phyloP scores from a whole-genome alignment of 352 stramenopile genomes.

The Blastocystis sp. region DNA sequence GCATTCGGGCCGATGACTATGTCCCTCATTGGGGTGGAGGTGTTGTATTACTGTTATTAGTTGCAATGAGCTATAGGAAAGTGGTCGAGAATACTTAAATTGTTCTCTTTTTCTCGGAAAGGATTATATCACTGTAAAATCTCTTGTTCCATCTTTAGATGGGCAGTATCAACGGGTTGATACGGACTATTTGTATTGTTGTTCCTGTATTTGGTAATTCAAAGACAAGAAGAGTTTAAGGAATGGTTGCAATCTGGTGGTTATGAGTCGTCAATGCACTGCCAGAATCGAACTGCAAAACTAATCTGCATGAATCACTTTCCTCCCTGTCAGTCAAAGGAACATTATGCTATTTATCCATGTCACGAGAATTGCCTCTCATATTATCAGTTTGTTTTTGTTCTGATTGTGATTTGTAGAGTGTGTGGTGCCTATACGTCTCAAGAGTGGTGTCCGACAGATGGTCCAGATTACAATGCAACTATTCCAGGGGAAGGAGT shows the following conservation, averaged over 20 bases:
- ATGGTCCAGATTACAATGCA: slow-evolving; percentile 24
- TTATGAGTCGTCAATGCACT: neutral
- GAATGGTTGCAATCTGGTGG: slow-evolving; percentile 6
- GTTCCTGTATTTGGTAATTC: neutral
- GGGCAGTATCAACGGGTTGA: slow-evolving; percentile 11
- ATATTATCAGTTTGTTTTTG: neutral
- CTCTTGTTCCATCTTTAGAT: neutral
- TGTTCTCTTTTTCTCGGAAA: slow-evolving; percentile 36
- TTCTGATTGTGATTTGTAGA: neutral
- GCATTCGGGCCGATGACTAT: slow-evolving; percentile 4
- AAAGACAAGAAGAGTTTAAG: slow-evolving; percentile 18
- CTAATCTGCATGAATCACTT: slow-evolving; percentile 45
- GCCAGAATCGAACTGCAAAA: slow-evolving; percentile 26
- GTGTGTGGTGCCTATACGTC: neutral
- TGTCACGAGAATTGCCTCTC: slow-evolving; percentile 35
- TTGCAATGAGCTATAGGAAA: neutral
- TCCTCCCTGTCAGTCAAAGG: neutral
- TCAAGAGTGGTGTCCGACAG: neutral
- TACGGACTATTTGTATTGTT: slow-evolving; percentile 26
- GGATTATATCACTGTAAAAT: slow-evolving; percentile 39
- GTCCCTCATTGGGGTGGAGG: slow-evolving; percentile 43
- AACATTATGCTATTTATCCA: slow-evolving; percentile 54
- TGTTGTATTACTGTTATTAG: neutral
- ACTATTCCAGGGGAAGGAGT: neutral
- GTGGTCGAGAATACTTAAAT: slow-evolving; percentile 30